Base-by-base conservation (phyloP, 345 rosid species). In the Salix koriyanagi region DNA sequence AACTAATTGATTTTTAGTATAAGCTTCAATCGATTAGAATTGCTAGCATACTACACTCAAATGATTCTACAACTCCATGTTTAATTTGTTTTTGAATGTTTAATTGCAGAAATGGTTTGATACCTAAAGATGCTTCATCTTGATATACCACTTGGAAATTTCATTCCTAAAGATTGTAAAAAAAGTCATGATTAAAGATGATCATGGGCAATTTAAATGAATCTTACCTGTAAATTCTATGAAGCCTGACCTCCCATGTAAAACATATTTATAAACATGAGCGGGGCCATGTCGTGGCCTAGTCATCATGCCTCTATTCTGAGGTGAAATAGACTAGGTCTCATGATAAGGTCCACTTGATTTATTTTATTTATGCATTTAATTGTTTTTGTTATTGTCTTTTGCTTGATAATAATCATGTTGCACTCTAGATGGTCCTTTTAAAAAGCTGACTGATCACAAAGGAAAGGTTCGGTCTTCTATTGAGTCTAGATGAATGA, bases 91-190 rank as follows among this genome's bases (percentile, higher is more conserved):
- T 11, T 41, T 41, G 13, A 41, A 41, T 41, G 44, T 41, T 41
- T 41, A 41, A 41, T 60, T 82, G 79, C 84, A 94, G 97, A 81
- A 94, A 90, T 79, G 83, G 86, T 67, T 62, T 94, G 91, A 76
- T 85, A 75, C 98, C 93, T 34, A 69, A 94, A 91, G 87, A 90
- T 87, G 70, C 82, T 90, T 76, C 96, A 91, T 86, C 92, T 91
- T 18, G 97, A 92, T 69, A 86, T 94, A 70, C 93, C 97, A 9
- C 89, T 94, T 39, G 98, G 96, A 83, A 92, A 88, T 74, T 68
- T 85, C 68, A 76, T 87, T 74, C 86, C 89, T 2, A 89, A 86
- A 86, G 94, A 94, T 84, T 93, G 97, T 89, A 80, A 75, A 34
- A 34, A 36, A 42, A 11, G 37, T 74, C 37, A 42, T 54, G 14